A percentile compares a stretch with the other conserved stretches of the same genome.
Evolutionary conservation across 306 rosid species (phyloP).

Genomic region (Inga oerstediana): DNA sequence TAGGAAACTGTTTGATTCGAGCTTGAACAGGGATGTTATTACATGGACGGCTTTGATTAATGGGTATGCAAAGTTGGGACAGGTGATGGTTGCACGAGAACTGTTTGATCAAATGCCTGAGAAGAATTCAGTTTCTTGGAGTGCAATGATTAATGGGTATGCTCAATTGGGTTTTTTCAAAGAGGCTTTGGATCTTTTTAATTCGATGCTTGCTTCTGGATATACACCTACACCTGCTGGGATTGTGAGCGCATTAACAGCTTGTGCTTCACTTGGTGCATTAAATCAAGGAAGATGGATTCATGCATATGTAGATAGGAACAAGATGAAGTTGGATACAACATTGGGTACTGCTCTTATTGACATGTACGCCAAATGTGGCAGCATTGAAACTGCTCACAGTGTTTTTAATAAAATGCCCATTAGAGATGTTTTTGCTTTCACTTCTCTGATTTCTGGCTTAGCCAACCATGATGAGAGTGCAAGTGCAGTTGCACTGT

Average conservation of each 20-base stretch:
- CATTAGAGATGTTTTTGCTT: constrained; percentile 46
- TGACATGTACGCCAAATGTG: constrained; percentile 57
- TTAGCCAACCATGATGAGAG: constrained; percentile 49
- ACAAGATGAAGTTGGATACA: constrained; percentile 37
- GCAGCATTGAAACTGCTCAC: constrained; percentile 42
- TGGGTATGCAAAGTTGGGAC: constrained; percentile 44
- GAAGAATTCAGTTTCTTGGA: constrained; percentile 57
- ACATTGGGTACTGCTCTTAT: constrained; percentile 51
- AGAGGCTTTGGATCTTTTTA: constrained; percentile 54
- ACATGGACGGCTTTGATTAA: constrained; percentile 54
- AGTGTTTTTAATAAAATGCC: constrained; percentile 43
- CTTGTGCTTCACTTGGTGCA: constrained; percentile 54
- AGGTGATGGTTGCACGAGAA: constrained; percentile 34
- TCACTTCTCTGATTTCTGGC: constrained; percentile 53
- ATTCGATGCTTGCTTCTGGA: constrained; percentile 45
- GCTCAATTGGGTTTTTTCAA: constrained; percentile 44
- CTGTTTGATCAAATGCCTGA: constrained; percentile 51
- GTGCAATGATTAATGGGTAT: constrained; percentile 53
- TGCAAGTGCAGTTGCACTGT: constrained; percentile 42
- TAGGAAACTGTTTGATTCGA: constrained; percentile 41
- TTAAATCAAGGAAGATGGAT: constrained; percentile 61
- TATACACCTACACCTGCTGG: constrained; percentile 41
- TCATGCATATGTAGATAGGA: constrained; percentile 46
- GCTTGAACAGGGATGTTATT: constrained; percentile 41
- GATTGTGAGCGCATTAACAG: constrained; percentile 49